A percentile compares a stretch with the other conserved stretches of the same genome.
These are phyloP conservation scores for Erythrophleum ivorense DNA, from an alignment of 331 rosid genomes.

Conservation along the genomic window DNA sequence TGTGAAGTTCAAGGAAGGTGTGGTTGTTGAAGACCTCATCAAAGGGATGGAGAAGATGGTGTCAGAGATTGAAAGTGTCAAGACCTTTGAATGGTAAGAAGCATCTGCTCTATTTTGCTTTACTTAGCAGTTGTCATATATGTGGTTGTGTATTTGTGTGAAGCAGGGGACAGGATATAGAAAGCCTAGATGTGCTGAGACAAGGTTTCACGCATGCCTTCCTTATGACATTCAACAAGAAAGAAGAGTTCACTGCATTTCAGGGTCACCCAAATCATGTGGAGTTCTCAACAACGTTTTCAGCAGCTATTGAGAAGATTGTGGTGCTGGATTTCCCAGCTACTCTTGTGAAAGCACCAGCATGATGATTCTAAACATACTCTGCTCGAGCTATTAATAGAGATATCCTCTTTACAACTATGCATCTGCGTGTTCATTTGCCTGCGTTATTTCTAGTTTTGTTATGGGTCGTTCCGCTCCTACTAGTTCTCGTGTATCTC, in stretches of 20 bases:
- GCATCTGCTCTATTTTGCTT: background rate
- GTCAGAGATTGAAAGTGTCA: constrained; percentile 70
- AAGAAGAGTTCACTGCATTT: constrained; percentile 73
- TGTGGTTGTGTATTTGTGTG: background rate
- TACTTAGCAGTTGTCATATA: too few species aligned
- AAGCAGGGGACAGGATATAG: constrained; percentile 82
- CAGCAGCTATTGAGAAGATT: constrained; percentile 80
- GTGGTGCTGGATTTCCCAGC: constrained; percentile 84
- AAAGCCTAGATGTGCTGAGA: constrained; percentile 74
- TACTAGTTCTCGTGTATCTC: background rate
- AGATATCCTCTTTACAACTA: background rate
- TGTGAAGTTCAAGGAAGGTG: constrained; percentile 85
- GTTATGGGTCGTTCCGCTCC: background rate
- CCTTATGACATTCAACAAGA: constrained; percentile 79
- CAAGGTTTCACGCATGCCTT: constrained; percentile 92
- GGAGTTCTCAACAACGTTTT: constrained; percentile 77
- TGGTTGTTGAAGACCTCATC: constrained; percentile 64
- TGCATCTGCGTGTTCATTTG: background rate
- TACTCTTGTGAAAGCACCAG: constrained; percentile 4
- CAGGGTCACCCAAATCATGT: constrained; percentile 76
- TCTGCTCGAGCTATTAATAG: background rate
- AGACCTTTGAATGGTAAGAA: constrained; percentile 81
- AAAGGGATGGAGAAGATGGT: constrained; percentile 80
- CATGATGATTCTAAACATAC: background rate
- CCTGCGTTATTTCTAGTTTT: background rate